phyloP scores from a whole-genome alignment of 2,329 filamentous ascomycete species.

The Arachnomyces sp. region DNA sequence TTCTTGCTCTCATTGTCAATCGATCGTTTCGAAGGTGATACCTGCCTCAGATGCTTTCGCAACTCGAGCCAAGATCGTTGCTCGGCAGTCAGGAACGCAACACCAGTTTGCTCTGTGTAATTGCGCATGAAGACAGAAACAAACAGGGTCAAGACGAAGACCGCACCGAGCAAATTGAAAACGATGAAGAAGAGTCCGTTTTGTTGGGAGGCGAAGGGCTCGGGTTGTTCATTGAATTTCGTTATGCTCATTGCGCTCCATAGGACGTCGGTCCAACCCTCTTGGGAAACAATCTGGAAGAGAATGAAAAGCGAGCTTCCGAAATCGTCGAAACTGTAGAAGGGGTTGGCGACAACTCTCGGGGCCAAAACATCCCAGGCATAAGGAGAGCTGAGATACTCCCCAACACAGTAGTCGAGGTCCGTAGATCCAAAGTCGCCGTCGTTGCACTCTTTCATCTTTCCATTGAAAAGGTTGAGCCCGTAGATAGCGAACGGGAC shows the following conservation, averaged over 20 bases:
- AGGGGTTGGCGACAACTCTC: constrained; percentile 69
- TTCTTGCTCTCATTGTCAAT: constrained; percentile 65
- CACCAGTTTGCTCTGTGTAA: constrained; percentile 96
- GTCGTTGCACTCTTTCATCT: constrained; percentile 75
- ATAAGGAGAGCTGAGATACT: constrained; percentile 68
- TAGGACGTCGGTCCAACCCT: constrained; percentile 95
- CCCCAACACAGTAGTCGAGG: constrained; percentile 70
- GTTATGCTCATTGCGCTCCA: constrained; percentile 75
- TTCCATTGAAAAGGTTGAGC: constrained; percentile 81
- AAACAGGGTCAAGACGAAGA: constrained; percentile 94
- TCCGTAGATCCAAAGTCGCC: constrained; percentile 24
- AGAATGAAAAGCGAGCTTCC: constrained; percentile 89
- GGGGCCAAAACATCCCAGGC: constrained; percentile 81
- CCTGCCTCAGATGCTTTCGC: constrained; percentile 81
- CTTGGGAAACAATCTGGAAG: constrained; percentile 97
- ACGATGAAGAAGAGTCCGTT: constrained; percentile 92
- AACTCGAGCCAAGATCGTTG: constrained; percentile 95
- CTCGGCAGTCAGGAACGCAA: constrained; percentile 89
- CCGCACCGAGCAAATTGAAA: constrained; percentile 92
- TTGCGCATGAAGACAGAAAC: constrained; percentile 99
- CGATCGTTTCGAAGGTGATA: constrained; percentile 88
- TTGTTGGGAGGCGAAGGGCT: constrained; percentile 59
- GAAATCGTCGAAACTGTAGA: constrained; percentile 90
- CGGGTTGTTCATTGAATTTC: constrained; percentile 64
- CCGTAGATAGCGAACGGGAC: constrained; percentile 97